Percentiles rank a stretch among this genome's conserved stretches.
Evolutionary conservation across 768 basidiomycete species (phyloP).

Genomic region (Tubosaeta brunneosetosa): DNA sequence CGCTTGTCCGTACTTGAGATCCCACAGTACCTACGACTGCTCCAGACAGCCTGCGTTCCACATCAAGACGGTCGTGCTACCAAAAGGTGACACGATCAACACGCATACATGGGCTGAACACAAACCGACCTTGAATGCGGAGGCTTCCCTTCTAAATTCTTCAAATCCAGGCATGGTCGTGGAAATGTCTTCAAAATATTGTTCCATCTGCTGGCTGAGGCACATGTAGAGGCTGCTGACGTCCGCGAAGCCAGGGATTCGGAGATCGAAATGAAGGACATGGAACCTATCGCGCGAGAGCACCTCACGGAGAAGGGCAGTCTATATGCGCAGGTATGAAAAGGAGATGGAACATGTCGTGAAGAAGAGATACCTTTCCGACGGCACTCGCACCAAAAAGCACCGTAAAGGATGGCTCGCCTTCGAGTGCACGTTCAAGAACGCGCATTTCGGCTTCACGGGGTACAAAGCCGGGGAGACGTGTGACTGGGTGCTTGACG

Average conservation of each 20-base stretch:
- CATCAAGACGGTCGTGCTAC: constrained; percentile 72
- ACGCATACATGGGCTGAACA: not conserved
- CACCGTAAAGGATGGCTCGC: constrained; percentile 74
- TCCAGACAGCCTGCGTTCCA: constrained; percentile 59
- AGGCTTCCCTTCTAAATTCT: constrained; percentile 69
- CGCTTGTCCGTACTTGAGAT: constrained; percentile 63
- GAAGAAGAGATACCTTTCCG: constrained; percentile 55
- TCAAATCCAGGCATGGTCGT: constrained; percentile 57
- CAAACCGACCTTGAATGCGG: constrained; percentile 67
- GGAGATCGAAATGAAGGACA: constrained; percentile 79
- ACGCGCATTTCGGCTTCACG: constrained; percentile 62
- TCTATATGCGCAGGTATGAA: constrained; percentile 37
- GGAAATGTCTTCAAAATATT: constrained; percentile 67
- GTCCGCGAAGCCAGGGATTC: constrained; percentile 82
- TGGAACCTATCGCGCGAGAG: constrained; percentile 65
- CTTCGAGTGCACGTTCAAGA: constrained; percentile 58
- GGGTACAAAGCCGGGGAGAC: constrained; percentile 69
- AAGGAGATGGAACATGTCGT: not conserved
- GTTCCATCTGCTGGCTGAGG: constrained; percentile 76
- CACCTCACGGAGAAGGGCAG: constrained; percentile 73
- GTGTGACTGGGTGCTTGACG: constrained; percentile 73
- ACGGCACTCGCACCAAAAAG: constrained; percentile 78
- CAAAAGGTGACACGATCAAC: constrained; percentile 4
- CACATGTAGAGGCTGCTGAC: constrained; percentile 72
- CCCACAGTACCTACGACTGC: constrained; percentile 38